Percentiles rank a stretch among this genome's conserved stretches.
These are phyloP conservation scores for Acacia crassicarpa DNA, from an alignment of 306 rosid species.

Conservation along the genomic window DNA sequence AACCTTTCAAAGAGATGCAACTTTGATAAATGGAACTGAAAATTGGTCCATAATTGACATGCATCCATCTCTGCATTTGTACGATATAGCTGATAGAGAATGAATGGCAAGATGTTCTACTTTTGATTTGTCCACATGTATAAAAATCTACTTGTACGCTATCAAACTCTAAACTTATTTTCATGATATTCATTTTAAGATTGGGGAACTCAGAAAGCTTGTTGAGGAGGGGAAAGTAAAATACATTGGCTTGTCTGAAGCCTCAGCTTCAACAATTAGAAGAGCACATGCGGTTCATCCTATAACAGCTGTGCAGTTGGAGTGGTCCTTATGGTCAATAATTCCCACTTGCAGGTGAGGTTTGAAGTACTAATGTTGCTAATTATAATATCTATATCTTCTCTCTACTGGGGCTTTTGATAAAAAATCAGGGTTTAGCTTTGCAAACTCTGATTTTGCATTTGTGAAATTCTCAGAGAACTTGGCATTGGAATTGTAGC, in stretches of 20 bases:
- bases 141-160: neutral
- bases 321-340: neutral
- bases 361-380: neutral
- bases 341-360: neutral
- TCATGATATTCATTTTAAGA: neutral
- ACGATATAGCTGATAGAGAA: neutral
- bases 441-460: neutral
- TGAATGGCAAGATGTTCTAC: neutral
- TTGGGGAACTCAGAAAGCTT: neutral
- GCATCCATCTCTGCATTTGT: neutral
- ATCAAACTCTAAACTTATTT: neutral
- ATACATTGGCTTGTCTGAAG: neutral
- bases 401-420: neutral
- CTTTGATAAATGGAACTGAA: neutral
- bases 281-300: neutral
- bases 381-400: neutral
- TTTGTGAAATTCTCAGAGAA: constrained; percentile 32
- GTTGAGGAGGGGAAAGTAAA: neutral
- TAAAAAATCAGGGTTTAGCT: neutral
- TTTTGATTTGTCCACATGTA: neutral
- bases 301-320: neutral
- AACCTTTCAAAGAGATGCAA: neutral
- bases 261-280: neutral
- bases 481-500: constrained; percentile 1
- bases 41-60: neutral